phyloP scores from a whole-genome alignment of 2,329 filamentous ascomycete genomes.

The Colletotrichum chlorophyti region DNA sequence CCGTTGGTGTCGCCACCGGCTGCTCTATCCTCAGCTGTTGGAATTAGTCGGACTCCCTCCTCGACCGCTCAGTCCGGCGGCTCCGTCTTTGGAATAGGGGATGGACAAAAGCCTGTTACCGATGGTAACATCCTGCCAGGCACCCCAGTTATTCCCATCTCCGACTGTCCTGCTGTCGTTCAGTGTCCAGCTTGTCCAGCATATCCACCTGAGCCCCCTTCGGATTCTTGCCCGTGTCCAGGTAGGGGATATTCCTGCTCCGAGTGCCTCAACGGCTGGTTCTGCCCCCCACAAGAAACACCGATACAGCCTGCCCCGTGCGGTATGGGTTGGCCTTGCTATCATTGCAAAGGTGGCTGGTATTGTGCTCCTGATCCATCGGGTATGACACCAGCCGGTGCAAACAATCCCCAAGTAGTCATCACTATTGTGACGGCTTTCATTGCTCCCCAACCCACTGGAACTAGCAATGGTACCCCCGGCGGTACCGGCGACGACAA shows the following conservation, averaged over 20 bases:
- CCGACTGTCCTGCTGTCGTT: conserved; percentile 17
- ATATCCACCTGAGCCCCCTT: conserved; percentile 3
- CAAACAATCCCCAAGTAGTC: background rate
- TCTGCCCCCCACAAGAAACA: conserved; percentile 40
- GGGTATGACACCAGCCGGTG: background rate
- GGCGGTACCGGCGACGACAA: background rate
- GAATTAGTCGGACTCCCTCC: background rate
- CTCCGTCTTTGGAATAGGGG: background rate
- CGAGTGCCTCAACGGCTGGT: conserved; percentile 40
- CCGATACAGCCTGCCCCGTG: conserved; percentile 37
- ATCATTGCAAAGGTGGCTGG: conserved; percentile 38
- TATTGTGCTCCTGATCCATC: conserved; percentile 33
- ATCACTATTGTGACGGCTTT: conserved; percentile 18
- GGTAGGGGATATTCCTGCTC: conserved; percentile 36
- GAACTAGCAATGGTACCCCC: background rate
- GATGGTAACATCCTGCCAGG: background rate
- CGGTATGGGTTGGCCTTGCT: conserved; percentile 40
- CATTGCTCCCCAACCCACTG: background rate
- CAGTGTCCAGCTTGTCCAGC: conserved; percentile 31
- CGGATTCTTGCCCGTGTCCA: conserved; percentile 30
- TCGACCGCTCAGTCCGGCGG: background rate
- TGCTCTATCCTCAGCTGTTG: background rate
- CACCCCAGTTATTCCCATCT: conserved; percentile 21
- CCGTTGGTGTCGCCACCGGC: background rate
- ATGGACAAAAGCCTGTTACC: background rate